Evolutionary conservation across 192 early-diverging fungal genomes (phyloP).

Genomic region (Backusella tarrabulga): DNA sequence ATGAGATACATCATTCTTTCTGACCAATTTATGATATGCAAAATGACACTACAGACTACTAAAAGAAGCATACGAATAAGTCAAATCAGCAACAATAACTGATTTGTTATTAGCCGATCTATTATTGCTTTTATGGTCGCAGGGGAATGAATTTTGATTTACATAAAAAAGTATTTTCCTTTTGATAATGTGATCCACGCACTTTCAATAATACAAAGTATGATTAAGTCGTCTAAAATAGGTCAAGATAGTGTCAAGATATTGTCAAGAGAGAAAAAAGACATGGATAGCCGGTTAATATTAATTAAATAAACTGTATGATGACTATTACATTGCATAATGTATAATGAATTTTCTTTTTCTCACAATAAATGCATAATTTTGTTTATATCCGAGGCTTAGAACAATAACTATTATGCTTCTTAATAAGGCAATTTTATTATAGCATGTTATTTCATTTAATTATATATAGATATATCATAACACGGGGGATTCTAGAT

Average conservation of each 20-base stretch:
- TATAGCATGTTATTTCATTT: not conserved
- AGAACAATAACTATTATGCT: not conserved
- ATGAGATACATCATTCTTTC: conserved; percentile 24
- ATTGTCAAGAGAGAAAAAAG: conserved; percentile 43
- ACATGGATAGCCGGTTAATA: conserved; percentile 60
- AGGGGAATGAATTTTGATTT: conserved; percentile 47
- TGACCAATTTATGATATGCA: conserved; percentile 66
- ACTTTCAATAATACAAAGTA: conserved; percentile 30
- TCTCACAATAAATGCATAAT: not conserved
- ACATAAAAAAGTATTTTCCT: conserved; percentile 42
- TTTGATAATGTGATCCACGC: conserved; percentile 37
- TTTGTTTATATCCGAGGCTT: not conserved
- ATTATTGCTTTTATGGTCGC: conserved; percentile 64
- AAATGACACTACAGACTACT: conserved; percentile 17
- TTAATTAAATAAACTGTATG: not conserved
- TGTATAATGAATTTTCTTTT: not conserved
- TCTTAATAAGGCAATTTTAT: not conserved
- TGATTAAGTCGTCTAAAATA: conserved; percentile 44
- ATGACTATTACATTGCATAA: not conserved
- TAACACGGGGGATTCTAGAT: too few species aligned
- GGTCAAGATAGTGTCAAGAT: conserved; percentile 34
- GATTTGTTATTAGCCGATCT: conserved; percentile 65
- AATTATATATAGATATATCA: not conserved
- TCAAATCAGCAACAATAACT: conserved; percentile 45
- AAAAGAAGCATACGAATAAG: conserved; percentile 53